Base-by-base conservation (phyloP, 1,139 yeast genomes). In the Chernovozyma aurita region DNA sequence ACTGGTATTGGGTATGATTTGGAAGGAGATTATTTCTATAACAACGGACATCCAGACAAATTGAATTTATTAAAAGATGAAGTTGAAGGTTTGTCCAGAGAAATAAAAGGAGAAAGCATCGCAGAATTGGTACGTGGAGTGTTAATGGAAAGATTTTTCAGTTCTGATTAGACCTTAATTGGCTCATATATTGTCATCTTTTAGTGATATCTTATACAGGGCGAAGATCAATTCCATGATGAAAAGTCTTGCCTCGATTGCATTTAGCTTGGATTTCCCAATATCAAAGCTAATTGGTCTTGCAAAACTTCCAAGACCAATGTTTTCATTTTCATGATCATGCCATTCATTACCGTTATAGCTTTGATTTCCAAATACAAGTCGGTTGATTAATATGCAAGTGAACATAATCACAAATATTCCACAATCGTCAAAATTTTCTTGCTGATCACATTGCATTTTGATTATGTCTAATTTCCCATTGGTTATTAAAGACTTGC, bases 351-450 rank as follows among this genome's bases (percentile, higher is more conserved):
- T 22, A 3, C 29, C 25, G 16, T n/a, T n/a, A n/a, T n/a, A n/a
- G n/a, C n/a, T n/a, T n/a, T n/a, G n/a, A n/a, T n/a, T n/a, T 7
- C 22, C 9, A 20, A 7, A 20, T 7, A 20, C 9, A 12, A 26
- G 28, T 45, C 56, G 52, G 24, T 56, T 47, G 4, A 66, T 43
- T 40, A 69, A 50, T 38, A 49, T 53, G 38, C 71, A 61, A 8
- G 73, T 57, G 17, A 62, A 57, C 74, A 69, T 68, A 21, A 66
- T 50, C 33, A 65, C 48, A 43, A 55, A 67, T 4, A 70, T 68
- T 0, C 76, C 76, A 46, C 76, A 70, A 46, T 70, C 76, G 44
- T 69, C 74, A 33, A 63, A 66, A 42, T 70, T 70, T 5, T 56
- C 49, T 42, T 70, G 76, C 42, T 70, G 76, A 43, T 64, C 66